A percentile compares a stretch with the other conserved stretches of the same genome.
These are phyloP conservation scores for Hypericum androsaemum DNA, from an alignment of 345 rosid species.

Conservation along the genomic window DNA sequence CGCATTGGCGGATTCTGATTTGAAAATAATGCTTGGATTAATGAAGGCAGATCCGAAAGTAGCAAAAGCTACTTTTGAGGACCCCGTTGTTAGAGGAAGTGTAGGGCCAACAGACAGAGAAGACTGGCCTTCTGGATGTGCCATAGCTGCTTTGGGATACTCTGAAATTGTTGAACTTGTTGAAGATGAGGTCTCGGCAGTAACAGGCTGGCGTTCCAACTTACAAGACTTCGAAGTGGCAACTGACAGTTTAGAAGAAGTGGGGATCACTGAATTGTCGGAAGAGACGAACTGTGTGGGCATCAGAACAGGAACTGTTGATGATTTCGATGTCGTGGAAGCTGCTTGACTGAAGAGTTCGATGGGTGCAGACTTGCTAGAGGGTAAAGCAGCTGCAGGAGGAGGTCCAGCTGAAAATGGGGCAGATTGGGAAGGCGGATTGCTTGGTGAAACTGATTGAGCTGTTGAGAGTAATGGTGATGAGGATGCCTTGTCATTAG, in stretches of 20 bases:
- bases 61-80: no score
- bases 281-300: no score
- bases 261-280: no score
- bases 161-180: constrained; percentile 12
- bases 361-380: no score
- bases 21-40: constrained; percentile 11
- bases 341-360: no score
- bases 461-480: constrained; percentile 22
- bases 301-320: no score
- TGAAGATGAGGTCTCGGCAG: constrained; percentile 10
- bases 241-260: no score
- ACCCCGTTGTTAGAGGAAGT: not conserved
- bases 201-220: constrained; percentile 6
- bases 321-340: no score
- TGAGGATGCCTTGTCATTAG: constrained; percentile 26
- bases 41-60: constrained; percentile 23
- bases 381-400: no score
- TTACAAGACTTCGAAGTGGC: not conserved
- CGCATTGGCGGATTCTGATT: constrained; percentile 24
- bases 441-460: constrained; percentile 25
- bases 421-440: constrained; percentile 4
- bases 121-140: not conserved
- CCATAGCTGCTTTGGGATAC: constrained; percentile 7
- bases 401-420: constrained; percentile 5
- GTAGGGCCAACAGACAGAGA: no score